These are phyloP conservation scores for Aureobasidium melanogenum DNA, from an alignment of 2,329 filamentous ascomycete genomes.

Conservation along the genomic window DNA sequence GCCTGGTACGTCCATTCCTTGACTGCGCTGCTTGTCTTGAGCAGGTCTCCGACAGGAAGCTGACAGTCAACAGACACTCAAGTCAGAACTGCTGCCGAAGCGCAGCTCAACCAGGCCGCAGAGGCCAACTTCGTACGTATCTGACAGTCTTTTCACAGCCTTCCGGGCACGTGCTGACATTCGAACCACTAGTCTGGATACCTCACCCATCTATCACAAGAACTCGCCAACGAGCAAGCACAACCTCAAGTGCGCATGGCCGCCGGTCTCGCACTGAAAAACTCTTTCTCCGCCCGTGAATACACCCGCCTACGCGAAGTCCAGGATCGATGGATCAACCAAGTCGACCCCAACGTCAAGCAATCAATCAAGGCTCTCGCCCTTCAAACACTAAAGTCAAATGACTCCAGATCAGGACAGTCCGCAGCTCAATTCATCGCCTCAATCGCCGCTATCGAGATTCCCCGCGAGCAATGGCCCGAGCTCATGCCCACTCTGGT, in stretches of 20 bases:
- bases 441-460: conserved; percentile 87
- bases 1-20: conserved; percentile 59
- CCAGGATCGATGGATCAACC: conserved; percentile 85
- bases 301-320: conserved; percentile 77
- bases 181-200: conserved; percentile 64
- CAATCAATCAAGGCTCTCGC: conserved; percentile 78
- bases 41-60: background rate
- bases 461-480: conserved; percentile 86
- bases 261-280: conserved; percentile 93
- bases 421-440: conserved; percentile 92
- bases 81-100: conserved; percentile 83
- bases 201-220: conserved; percentile 82
- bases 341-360: conserved; percentile 75
- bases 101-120: conserved; percentile 85
- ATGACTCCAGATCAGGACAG: conserved; percentile 73
- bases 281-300: conserved; percentile 93
- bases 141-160: conserved; percentile 24
- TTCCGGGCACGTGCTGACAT: conserved; percentile 21
- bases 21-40: background rate
- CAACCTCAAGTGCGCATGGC: conserved; percentile 81
- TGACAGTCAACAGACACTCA: conserved; percentile 60
- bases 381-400: conserved; percentile 75
- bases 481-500: conserved; percentile 85
- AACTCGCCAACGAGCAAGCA: conserved; percentile 84
- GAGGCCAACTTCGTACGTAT: conserved; percentile 86